phyloP scores from a whole-genome alignment of 139 green algal species.

The Closterium sp. region DNA sequence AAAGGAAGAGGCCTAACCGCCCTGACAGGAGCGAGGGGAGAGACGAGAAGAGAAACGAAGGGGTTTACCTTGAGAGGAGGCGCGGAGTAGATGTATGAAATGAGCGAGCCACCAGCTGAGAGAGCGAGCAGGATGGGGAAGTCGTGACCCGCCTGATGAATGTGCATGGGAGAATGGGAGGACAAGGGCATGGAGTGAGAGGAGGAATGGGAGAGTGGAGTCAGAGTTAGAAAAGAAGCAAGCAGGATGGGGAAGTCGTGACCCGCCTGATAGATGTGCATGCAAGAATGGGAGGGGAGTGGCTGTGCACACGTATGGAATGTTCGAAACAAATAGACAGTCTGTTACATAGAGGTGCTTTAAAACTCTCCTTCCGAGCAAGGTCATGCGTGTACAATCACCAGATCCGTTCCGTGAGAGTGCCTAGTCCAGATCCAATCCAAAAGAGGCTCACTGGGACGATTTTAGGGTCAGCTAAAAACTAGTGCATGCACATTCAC shows the following conservation, averaged over 20 bases:
- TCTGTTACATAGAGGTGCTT: too few relatives aligned
- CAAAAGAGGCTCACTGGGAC: too few relatives aligned
- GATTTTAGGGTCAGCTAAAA: too few relatives aligned
- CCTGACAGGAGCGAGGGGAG: too few relatives aligned
- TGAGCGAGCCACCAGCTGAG: constrained; percentile 87
- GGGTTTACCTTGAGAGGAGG: constrained; percentile 90
- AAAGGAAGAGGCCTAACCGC: too few relatives aligned
- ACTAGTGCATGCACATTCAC: not conserved
- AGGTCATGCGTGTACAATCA: too few relatives aligned
- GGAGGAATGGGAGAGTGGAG: not conserved
- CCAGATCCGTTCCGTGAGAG: too few relatives aligned
- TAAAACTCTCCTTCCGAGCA: too few relatives aligned
- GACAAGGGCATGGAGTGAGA: not conserved
- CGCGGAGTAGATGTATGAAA: constrained; percentile 99
- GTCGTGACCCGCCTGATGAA: constrained; percentile 66
- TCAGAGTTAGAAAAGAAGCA: not conserved
- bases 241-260: constrained; percentile 76
- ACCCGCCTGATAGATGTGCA: constrained; percentile 41
- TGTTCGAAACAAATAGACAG: too few relatives aligned
- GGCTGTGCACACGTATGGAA: too few relatives aligned
- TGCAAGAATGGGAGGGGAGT: not conserved
- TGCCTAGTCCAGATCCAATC: too few relatives aligned
- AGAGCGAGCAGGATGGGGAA: constrained; percentile 72
- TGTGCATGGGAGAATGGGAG: not conserved
- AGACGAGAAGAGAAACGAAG: not conserved